A percentile compares a stretch with the other conserved stretches of the same genome.
phyloP scores from a whole-genome alignment of 2,329 filamentous ascomycete species.

The Geosmithia morbida region DNA sequence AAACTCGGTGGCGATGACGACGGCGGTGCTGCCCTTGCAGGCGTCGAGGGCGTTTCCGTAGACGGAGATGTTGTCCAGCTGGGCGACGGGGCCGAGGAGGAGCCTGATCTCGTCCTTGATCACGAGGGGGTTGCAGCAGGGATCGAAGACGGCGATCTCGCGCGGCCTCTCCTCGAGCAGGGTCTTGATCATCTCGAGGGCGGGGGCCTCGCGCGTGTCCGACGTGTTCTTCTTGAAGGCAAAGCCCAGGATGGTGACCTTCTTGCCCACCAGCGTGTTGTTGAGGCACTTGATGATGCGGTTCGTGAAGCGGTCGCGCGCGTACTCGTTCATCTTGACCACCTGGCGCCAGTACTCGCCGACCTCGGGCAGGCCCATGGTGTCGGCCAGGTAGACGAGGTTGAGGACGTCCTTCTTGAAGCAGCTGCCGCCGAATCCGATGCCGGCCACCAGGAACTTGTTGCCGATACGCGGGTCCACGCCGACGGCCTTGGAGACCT shows the following conservation, averaged over 20 bases:
- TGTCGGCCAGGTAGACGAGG: slow-evolving; percentile 59
- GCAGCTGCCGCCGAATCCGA: slow-evolving; percentile 69
- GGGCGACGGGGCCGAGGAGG: slow-evolving; percentile 22
- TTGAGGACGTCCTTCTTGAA: slow-evolving; percentile 71
- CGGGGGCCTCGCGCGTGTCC: slow-evolving; percentile 58
- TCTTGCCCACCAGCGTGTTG: slow-evolving; percentile 55
- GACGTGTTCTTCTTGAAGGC: slow-evolving; percentile 71
- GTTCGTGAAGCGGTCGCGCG: slow-evolving; percentile 52
- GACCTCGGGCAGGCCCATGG: slow-evolving; percentile 54
- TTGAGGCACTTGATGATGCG: slow-evolving; percentile 53
- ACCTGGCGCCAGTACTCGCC: slow-evolving; percentile 64
- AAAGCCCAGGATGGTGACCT: slow-evolving; percentile 58
- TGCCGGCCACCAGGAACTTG: slow-evolving; percentile 58
- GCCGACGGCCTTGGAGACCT: slow-evolving; percentile 54
- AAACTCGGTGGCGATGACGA: slow-evolving; percentile 41
- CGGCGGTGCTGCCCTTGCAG: slow-evolving; percentile 30
- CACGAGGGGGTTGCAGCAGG: slow-evolving; percentile 38
- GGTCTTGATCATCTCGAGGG: slow-evolving; percentile 51
- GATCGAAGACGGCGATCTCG: slow-evolving; percentile 56
- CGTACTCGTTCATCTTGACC: slow-evolving; percentile 63
- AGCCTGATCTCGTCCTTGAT: slow-evolving; percentile 34
- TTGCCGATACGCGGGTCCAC: slow-evolving; percentile 57
- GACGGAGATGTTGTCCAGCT: slow-evolving; percentile 28
- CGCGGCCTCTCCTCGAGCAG: slow-evolving; percentile 49
- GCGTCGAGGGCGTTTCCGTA: slow-evolving; percentile 34